A percentile compares a stretch with the other conserved stretches of the same genome.
phyloP scores from a whole-genome alignment of 2,329 filamentous ascomycete genomes.

The Apiospora malaysiana region DNA sequence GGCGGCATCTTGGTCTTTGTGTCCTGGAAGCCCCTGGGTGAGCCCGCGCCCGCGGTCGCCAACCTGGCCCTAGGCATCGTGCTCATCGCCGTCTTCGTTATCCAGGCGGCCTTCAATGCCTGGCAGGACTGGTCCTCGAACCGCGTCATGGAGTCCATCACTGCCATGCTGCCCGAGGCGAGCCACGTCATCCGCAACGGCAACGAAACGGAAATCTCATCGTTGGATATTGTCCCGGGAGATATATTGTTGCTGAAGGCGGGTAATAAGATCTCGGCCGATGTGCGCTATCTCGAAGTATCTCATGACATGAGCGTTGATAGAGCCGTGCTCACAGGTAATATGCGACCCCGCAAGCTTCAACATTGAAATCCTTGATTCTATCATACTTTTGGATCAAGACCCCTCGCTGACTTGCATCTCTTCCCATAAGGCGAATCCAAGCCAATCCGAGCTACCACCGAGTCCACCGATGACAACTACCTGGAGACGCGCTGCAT shows the following conservation, averaged over 20 bases:
- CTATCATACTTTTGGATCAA: conserved; percentile 62
- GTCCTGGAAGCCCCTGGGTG: conserved; percentile 53
- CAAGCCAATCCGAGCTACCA: no score
- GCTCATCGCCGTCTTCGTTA: conserved; percentile 52
- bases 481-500: conserved; percentile 21
- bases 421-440: not conserved
- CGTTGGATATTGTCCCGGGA: conserved; percentile 50
- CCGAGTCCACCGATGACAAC: conserved; percentile 13
- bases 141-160: conserved; percentile 53
- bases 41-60: conserved; percentile 45
- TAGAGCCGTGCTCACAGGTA: conserved; percentile 48
- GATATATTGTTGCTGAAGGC: conserved; percentile 52
- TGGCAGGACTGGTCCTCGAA: conserved; percentile 56
- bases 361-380: conserved; percentile 76
- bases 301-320: conserved; percentile 51
- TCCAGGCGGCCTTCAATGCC: conserved; percentile 52
- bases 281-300: conserved; percentile 48
- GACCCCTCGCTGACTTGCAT: not conserved
- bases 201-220: conserved; percentile 44
- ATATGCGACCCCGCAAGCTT: conserved; percentile 52
- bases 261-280: conserved; percentile 55
- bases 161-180: conserved; percentile 50
- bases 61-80: conserved; percentile 54
- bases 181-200: conserved; percentile 52
- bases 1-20: conserved; percentile 55